These are phyloP conservation scores for Pyricularia grisea DNA, from an alignment of 2,329 filamentous ascomycete genomes.

Conservation along the genomic window DNA sequence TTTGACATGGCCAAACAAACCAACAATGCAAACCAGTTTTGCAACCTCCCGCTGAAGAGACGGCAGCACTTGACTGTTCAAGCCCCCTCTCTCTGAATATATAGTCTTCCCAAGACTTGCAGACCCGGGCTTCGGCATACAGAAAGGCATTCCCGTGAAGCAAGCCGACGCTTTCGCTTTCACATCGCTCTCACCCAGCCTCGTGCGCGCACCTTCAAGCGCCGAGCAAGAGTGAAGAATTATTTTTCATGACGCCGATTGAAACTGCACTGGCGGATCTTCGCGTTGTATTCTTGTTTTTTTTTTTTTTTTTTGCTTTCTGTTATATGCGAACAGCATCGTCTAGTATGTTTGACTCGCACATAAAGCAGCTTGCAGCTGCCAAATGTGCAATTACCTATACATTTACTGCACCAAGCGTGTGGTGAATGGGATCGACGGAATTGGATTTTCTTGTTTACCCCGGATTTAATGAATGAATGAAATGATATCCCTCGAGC, in stretches of 20 bases:
- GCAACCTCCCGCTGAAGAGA: neutral
- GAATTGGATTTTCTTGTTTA: neutral
- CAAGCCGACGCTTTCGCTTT: neutral
- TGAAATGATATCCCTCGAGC: slow-evolving; percentile 1
- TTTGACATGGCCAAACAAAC: neutral
- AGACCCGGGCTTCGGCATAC: neutral
- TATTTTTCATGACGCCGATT: neutral
- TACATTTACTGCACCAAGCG: neutral
- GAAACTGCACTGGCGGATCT: neutral
- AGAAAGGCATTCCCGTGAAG: neutral
- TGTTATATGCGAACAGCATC: neutral
- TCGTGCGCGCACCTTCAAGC: neutral
- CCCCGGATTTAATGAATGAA: neutral
- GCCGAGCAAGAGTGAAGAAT: neutral
- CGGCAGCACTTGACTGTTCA: neutral
- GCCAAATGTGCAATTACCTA: neutral
- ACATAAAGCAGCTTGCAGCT: neutral
- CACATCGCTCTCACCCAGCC: neutral
- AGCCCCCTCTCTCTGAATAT: neutral
- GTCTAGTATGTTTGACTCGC: neutral
- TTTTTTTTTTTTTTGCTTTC: neutral
- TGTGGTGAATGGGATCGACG: neutral
- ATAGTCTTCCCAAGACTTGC: neutral
- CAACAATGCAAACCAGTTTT: neutral
- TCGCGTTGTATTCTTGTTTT: too few relatives aligned